Evolutionary conservation across 768 basidiomycete species (phyloP), one percentile per base, ranked within the genome.

Genomic region (Sarcodon sp.): DNA sequence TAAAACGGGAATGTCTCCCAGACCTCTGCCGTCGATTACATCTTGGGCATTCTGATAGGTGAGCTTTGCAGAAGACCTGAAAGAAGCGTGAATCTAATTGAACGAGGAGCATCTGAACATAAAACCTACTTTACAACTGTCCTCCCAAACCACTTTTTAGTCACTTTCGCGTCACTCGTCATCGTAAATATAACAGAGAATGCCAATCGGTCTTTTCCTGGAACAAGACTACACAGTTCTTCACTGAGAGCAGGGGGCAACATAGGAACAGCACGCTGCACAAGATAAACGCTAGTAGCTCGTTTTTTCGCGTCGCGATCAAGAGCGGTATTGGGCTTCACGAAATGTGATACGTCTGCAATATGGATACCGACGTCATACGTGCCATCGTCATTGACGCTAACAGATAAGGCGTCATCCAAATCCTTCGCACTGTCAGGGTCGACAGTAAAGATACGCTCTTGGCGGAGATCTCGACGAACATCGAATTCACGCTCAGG

Each of bases 281-380:
- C 80, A 39, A 99, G 84, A 60, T 98, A 97, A 43, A 99, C 96
- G 57, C 87, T 92, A 2, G 92, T 97, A 27, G 93, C 96, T 50
- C 93, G 77, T 66, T 98, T 98, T 54, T 93, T 82, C 36, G 96
- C 96, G 66, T 99, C 96, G 18, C 96, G 88, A 59, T 99, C 96
- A 56, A 99, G 70, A n/a, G 96, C 87, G 9, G 93, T 96, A 61
- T 91, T 92, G 18, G 89, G 84, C 65, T 88, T 89, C 57, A 89
- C 83, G 65, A 98, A 97, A 70, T 84, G 85, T 2, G 93, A 90
- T 6, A 97, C 94, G 64, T 99, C 96, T 9, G 93, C 86, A 53
- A 99, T 79, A 59, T 98, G 94, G n/a, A 98, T 78, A 47, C 90
- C 90, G 44, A 99, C 77, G 37, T 92, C 87, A 59, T 79, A 93